Base-by-base conservation (phyloP, 2,329 filamentous ascomycete species). In the Zalaria obscura region DNA sequence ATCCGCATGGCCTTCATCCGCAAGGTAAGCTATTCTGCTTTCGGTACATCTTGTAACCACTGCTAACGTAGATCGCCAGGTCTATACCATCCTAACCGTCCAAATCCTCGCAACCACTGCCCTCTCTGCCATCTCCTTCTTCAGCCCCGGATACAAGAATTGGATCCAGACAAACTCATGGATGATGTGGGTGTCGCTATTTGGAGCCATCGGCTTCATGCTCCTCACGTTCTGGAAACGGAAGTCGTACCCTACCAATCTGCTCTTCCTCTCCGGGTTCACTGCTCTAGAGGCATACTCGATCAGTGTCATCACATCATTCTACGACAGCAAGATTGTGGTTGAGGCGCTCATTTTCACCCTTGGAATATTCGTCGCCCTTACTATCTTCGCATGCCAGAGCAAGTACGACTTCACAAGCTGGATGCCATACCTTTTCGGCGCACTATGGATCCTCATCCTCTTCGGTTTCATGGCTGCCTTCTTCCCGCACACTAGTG, bases 371-470 rank as follows among this genome's bases (percentile, higher is more conserved):
- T 80, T 80, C 54, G 62, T 79, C 36, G 73, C 70, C 27, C 60
- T 80, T 43, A 79, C 74, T 3, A 63, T 88, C 36, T 96, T 98
- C 61, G 91, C 91, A 39, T 94, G 88, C 75, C 91, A 98, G 69
- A 84, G 83, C 49, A 93, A 93, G 62, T 98, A 98, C 59, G 91
- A 98, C 69, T 98, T 98, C 61, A 96, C 89, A 1, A 81, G 77
- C 49, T 98, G 91, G 89, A 84, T 89, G 70, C 89, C 91, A 11
- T 96, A 95, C 60, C 76, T 96, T 3, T 93, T 93, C 55, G 88
- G 88, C 44, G 80, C 73, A 0, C 73, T 98, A 11, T 96, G 91
- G 91, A 80, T 83, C 5, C 66, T 95, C 45, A 73, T 98, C 48
- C 69, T 98, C 34, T 95, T 96, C 58, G 84, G 91, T 39, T 91